A percentile compares a stretch with the other conserved stretches of the same genome.
phyloP scores from a whole-genome alignment of 2,329 filamentous ascomycete genomes.

The Diaporthe aspalathi region DNA sequence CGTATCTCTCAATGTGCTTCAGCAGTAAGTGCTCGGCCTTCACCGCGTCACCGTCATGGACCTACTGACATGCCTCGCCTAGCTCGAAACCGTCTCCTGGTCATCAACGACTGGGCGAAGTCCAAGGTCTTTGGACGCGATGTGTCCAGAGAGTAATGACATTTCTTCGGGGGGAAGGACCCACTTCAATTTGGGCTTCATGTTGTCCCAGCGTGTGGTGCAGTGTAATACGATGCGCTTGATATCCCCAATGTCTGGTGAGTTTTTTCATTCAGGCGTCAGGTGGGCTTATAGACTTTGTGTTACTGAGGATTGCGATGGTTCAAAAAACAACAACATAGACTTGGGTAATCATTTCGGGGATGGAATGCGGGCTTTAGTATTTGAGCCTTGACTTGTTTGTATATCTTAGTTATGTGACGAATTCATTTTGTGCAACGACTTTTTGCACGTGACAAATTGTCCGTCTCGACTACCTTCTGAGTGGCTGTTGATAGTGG shows the following conservation, averaged over 20 bases:
- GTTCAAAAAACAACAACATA: conserved; percentile 18
- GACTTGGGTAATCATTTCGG: conserved; percentile 21
- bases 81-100: conserved; percentile 95
- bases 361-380: conserved; percentile 15
- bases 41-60: conserved; percentile 40
- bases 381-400: conserved; percentile 27
- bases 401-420: conserved; percentile 29
- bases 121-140: conserved; percentile 97
- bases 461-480: neutral
- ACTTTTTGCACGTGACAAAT: neutral
- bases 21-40: conserved; percentile 78
- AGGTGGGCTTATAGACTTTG: conserved; percentile 31
- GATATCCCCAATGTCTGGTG: conserved; percentile 32
- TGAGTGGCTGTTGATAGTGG: neutral
- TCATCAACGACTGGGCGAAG: conserved; percentile 96
- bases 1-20: conserved; percentile 99
- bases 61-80: conserved; percentile 41
- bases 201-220: conserved; percentile 9
- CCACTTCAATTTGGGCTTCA: neutral
- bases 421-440: conserved; percentile 22
- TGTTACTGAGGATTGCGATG: conserved; percentile 13
- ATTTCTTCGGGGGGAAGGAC: neutral
- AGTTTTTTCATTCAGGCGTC: conserved; percentile 28
- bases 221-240: conserved; percentile 31
- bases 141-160: conserved; percentile 80